Evolutionary conservation across 176 grass and related monocot genomes (phyloP).

Genomic region (Triticum aestivum): IWGSC_CS_RefSeq_v2.1 NC_057800.1:555610021-555610520

Average conservation of each 20-base stretch:
- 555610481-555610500: constrained; percentile 44
- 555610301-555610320: neutral
- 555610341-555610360: constrained; percentile 16
- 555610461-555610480: constrained; percentile 76
- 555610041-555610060: too few relatives aligned
- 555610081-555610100: too few relatives aligned
- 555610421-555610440: constrained; percentile 51
- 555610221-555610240: too few relatives aligned
- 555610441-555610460: constrained; percentile 63
- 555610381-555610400: constrained; percentile 18
- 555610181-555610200: too few relatives aligned
- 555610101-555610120: neutral
- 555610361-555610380: neutral
- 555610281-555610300: constrained; percentile 2
- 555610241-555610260: too few relatives aligned
- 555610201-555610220: too few relatives aligned
- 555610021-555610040: too few relatives aligned
- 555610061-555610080: too few relatives aligned
- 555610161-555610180: neutral
- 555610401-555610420: constrained; percentile 36
- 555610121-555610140: neutral
- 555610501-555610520: constrained; percentile 58
- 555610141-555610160: neutral
- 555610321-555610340: neutral
- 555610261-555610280: neutral